phyloP scores from a whole-genome alignment of 148 eudicot genomes.

The Rhododendron ferrugineum region DNA sequence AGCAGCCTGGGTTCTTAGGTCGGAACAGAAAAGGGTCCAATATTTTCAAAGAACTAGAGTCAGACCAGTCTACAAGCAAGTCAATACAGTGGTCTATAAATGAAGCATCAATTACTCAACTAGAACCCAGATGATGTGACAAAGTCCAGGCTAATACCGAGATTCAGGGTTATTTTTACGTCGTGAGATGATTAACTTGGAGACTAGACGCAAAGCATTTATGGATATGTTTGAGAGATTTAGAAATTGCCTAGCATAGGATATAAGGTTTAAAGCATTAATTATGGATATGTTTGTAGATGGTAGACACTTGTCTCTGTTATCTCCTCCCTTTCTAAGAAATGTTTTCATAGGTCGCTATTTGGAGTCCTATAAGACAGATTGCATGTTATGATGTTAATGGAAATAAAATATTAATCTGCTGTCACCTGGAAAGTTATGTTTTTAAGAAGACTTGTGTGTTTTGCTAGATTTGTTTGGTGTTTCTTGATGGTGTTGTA shows the following conservation, averaged over 20 bases:
- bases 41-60: background rate
- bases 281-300: too few relatives aligned
- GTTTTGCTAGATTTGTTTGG: background rate
- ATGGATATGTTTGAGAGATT: background rate
- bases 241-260: background rate
- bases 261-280: slow-evolving; percentile 7
- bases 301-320: background rate
- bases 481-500: background rate
- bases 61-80: background rate
- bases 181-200: background rate
- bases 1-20: background rate
- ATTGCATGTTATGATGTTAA: background rate
- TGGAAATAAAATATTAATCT: too few relatives aligned
- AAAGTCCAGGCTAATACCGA: background rate
- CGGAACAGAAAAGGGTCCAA: too few relatives aligned
- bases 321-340: background rate
- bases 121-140: background rate
- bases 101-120: slow-evolving; percentile 3
- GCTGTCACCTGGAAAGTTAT: too few relatives aligned
- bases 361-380: background rate
- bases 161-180: background rate
- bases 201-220: background rate
- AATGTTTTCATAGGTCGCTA: background rate
- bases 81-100: background rate
- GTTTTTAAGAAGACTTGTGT: too few relatives aligned